A percentile compares a stretch with the other conserved stretches of the same genome.
Conservation (phyloP, 2,329 filamentous ascomycete genomes). For the Sporothrix pseudoabietina region DNA sequence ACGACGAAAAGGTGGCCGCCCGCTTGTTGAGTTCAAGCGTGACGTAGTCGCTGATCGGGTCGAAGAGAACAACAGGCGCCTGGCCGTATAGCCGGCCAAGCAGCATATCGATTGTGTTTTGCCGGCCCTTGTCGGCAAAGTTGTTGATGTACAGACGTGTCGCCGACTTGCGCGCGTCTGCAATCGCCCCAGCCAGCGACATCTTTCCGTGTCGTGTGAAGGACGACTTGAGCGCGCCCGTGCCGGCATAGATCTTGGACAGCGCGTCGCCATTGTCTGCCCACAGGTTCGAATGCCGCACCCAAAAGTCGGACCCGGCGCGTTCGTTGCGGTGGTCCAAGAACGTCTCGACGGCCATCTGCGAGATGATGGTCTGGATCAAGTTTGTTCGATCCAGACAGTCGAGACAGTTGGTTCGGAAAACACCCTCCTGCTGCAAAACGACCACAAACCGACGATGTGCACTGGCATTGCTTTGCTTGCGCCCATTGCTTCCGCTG, state of each 20-base stretch:
- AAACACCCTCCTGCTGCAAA: slow-evolving; percentile 91
- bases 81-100: slow-evolving; percentile 85
- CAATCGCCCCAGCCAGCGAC: slow-evolving; percentile 88
- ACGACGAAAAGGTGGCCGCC: slow-evolving; percentile 72
- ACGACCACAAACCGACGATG: slow-evolving; percentile 63
- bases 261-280: slow-evolving; percentile 95
- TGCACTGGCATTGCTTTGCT: slow-evolving; percentile 30
- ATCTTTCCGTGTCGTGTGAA: slow-evolving; percentile 95
- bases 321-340: slow-evolving; percentile 70
- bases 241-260: slow-evolving; percentile 94
- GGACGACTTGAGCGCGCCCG: slow-evolving; percentile 90
- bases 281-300: slow-evolving; percentile 89
- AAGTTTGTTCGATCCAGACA: slow-evolving; percentile 95
- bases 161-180: slow-evolving; percentile 93
- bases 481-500: slow-evolving; percentile 1
- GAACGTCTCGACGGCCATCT: slow-evolving; percentile 88
- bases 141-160: slow-evolving; percentile 97
- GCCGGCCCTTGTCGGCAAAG: slow-evolving; percentile 88
- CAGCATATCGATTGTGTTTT: slow-evolving; percentile 93
- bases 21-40: slow-evolving; percentile 71
- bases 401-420: slow-evolving; percentile 93
- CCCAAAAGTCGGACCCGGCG: slow-evolving; percentile 81
- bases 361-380: slow-evolving; percentile 92
- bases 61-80: slow-evolving; percentile 79
- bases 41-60: slow-evolving; percentile 92